phyloP scores from a whole-genome alignment of 805 yeast genomes.

The Blastobotrys peoriensis region DNA sequence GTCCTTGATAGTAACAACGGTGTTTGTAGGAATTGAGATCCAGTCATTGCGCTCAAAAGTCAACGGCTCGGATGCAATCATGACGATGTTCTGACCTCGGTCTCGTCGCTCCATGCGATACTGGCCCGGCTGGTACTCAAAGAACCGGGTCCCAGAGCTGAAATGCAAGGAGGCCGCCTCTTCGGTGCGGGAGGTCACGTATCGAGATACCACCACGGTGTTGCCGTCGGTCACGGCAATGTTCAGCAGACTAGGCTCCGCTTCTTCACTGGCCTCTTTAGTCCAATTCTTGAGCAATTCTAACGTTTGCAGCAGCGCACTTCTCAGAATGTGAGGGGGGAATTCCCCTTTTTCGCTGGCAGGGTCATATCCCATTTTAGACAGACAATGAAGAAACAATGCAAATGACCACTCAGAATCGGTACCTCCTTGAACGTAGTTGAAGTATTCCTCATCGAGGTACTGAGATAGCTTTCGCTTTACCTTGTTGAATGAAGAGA shows the following conservation, averaged over 20 bases:
- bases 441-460: slow-evolving; percentile 72
- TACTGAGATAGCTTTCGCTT: slow-evolving; percentile 68
- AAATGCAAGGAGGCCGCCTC: slow-evolving; percentile 96
- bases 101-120: slow-evolving; percentile 92
- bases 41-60: slow-evolving; percentile 97
- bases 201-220: slow-evolving; percentile 78
- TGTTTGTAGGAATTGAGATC: slow-evolving; percentile 94
- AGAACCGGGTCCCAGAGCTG: slow-evolving; percentile 86
- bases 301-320: slow-evolving; percentile 69
- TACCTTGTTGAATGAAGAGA: slow-evolving; percentile 64
- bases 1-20: slow-evolving; percentile 69
- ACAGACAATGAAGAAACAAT: slow-evolving; percentile 68
- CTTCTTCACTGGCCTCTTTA: slow-evolving; percentile 43
- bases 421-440: slow-evolving; percentile 84
- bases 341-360: slow-evolving; percentile 47
- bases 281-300: slow-evolving; percentile 77
- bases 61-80: slow-evolving; percentile 94
- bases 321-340: slow-evolving; percentile 44
- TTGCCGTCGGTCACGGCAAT: slow-evolving; percentile 95
- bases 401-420: slow-evolving; percentile 97
- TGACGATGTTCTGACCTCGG: slow-evolving; percentile 88
- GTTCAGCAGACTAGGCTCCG: slow-evolving; percentile 80
- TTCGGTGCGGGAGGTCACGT: slow-evolving; percentile 80
- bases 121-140: slow-evolving; percentile 85
- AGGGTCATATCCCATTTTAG: slow-evolving; percentile 73